phyloP scores from a whole-genome alignment of 2,329 filamentous ascomycete species.

The Fusarium foetens region DNA sequence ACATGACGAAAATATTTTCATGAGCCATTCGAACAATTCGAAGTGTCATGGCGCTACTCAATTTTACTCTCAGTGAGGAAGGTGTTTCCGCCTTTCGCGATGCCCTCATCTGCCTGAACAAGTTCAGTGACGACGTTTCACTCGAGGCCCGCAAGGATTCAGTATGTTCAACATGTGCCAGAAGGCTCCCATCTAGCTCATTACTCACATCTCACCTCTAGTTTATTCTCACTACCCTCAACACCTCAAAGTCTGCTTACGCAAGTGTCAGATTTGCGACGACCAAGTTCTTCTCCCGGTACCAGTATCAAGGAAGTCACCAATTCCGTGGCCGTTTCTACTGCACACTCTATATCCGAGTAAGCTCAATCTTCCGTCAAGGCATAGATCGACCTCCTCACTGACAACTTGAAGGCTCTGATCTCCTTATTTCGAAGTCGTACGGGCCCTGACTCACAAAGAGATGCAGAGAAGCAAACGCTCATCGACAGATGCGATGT shows the following conservation, averaged over 20 bases:
- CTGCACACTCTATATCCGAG: constrained; percentile 79
- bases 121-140: constrained; percentile 83
- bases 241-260: constrained; percentile 84
- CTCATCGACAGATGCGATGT: constrained; percentile 80
- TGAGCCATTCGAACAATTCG: neutral
- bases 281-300: constrained; percentile 76
- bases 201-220: constrained; percentile 46
- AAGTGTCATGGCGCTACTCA: constrained; percentile 67
- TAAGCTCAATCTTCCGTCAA: constrained; percentile 45
- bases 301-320: constrained; percentile 68
- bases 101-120: constrained; percentile 76
- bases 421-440: constrained; percentile 80
- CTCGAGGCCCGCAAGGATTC: constrained; percentile 77
- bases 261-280: constrained; percentile 75
- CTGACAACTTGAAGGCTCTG: constrained; percentile 60
- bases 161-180: constrained; percentile 52
- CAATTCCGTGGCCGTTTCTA: constrained; percentile 71
- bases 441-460: constrained; percentile 64
- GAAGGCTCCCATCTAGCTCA: too few relatives aligned
- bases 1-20: neutral
- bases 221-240: constrained; percentile 79
- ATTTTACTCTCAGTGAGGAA: constrained; percentile 79
- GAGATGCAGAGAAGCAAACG: constrained; percentile 71
- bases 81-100: constrained; percentile 77
- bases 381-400: neutral